Conservation (phyloP, 257 asterid species). For the Misopates orontium region DNA sequence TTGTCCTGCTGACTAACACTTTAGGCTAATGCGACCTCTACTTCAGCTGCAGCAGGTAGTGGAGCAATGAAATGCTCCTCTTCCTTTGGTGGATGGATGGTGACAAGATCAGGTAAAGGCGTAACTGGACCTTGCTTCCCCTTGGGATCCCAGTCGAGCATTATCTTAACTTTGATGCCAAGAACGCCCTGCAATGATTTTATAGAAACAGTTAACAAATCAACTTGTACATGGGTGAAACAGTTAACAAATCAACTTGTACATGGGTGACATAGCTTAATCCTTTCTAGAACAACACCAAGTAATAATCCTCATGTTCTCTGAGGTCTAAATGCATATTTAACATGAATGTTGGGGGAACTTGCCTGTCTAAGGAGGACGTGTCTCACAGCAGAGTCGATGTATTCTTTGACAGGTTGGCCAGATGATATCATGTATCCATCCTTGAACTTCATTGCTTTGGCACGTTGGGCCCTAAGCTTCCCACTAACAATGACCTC, state of each 20-base stretch:
- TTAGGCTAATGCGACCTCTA: conserved; percentile 28
- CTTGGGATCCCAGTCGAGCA: conserved; percentile 45
- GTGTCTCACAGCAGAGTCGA: conserved; percentile 43
- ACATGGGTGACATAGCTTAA: too few species aligned
- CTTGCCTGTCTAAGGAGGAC: conserved; percentile 37
- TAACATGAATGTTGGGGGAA: neutral
- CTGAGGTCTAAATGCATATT: neutral
- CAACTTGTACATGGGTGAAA: too few species aligned
- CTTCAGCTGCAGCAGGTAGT: conserved; percentile 29
- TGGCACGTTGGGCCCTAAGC: conserved; percentile 36
- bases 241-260: too few species aligned
- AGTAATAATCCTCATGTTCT: neutral
- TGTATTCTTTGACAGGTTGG: conserved; percentile 41
- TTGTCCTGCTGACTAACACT: too few species aligned
- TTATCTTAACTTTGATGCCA: conserved; percentile 42
- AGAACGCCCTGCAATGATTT: conserved; percentile 39
- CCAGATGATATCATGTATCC: conserved; percentile 44
- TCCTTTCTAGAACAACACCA: neutral
- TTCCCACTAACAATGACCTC: conserved; percentile 50
- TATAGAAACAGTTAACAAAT: too few species aligned
- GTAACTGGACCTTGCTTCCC: conserved; percentile 39
- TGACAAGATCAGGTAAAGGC: conserved; percentile 40
- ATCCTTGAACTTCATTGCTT: conserved; percentile 44
- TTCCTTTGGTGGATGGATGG: conserved; percentile 38
- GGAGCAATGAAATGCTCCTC: conserved; percentile 33